A percentile compares a stretch with the other conserved stretches of the same genome.
Evolutionary conservation across 208 protist species (phyloP).

Genomic region (Balamuthia mandrillaris): DNA sequence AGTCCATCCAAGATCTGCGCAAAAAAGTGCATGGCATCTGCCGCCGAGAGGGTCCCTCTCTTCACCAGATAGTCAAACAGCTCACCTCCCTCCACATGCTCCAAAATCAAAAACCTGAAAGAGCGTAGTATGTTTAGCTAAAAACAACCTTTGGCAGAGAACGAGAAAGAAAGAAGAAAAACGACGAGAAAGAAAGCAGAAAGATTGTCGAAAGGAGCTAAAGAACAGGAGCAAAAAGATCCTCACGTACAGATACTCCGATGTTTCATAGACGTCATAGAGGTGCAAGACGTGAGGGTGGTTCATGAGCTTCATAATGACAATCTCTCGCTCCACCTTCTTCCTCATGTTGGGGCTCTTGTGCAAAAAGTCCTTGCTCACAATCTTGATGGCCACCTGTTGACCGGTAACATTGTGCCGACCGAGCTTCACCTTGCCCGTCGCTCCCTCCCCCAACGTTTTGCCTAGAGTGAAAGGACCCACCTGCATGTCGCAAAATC

Average conservation of each 20-base stretch:
- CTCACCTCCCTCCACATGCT: slow-evolving; percentile 78
- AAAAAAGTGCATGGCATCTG: slow-evolving; percentile 73
- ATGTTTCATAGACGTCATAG: slow-evolving; percentile 75
- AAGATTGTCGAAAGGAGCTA: background rate
- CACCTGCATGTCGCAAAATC: background rate
- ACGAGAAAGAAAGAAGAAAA: background rate
- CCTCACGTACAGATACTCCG: slow-evolving; percentile 56
- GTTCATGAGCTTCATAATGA: slow-evolving; percentile 76
- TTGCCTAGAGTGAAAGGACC: background rate
- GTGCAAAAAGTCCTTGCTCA: slow-evolving; percentile 69
- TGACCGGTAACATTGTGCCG: slow-evolving; percentile 68
- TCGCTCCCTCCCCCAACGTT: background rate
- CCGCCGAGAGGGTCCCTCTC: slow-evolving; percentile 54
- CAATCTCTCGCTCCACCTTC: slow-evolving; percentile 78
- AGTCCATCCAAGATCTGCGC: slow-evolving; percentile 74
- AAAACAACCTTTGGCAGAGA: background rate
- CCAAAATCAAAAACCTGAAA: slow-evolving; percentile 67
- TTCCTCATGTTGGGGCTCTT: slow-evolving; percentile 55
- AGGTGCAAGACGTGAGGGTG: slow-evolving; percentile 75
- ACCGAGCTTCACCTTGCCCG: slow-evolving; percentile 73
- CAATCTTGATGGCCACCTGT: slow-evolving; percentile 78
- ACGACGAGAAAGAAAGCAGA: background rate
- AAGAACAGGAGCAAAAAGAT: background rate
- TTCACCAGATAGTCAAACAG: slow-evolving; percentile 79
- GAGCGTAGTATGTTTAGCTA: background rate